A percentile compares a stretch with the other conserved stretches of the same genome.
Evolutionary conservation across 306 rosid genomes (phyloP).

Genomic region (Fragaria vesca): DNA sequence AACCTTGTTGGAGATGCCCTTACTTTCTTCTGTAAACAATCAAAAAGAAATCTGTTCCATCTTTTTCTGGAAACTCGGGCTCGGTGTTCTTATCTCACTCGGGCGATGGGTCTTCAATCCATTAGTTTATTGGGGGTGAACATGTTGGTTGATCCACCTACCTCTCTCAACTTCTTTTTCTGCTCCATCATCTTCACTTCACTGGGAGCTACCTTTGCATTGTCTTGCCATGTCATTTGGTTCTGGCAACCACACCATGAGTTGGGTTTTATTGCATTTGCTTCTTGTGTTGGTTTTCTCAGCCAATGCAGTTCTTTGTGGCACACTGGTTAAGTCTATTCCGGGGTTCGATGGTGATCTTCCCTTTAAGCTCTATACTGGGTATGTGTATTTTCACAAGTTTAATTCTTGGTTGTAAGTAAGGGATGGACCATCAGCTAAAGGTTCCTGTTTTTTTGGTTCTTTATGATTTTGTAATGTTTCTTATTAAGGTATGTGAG

Average conservation of each 20-base stretch:
- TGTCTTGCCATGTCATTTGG: not conserved
- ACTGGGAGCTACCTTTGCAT: not conserved
- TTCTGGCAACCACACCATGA: not conserved
- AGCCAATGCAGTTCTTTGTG: not conserved
- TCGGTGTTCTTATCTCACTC: too few species aligned
- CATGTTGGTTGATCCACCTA: not conserved
- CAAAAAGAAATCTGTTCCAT: too few species aligned
- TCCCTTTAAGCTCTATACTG: slow-evolving; percentile 27
- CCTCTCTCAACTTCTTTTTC: not conserved
- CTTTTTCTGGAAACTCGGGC: too few species aligned
- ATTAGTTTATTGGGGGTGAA: too few species aligned
- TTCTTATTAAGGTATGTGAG: not conserved
- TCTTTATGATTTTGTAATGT: not conserved
- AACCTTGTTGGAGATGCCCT: too few species aligned
- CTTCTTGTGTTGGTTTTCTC: slow-evolving; percentile 16
- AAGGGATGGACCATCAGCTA: too few species aligned
- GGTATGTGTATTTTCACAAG: not conserved
- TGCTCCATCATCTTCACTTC: not conserved
- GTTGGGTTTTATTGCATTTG: slow-evolving; percentile 3
- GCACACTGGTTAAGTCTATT: slow-evolving; percentile 8
- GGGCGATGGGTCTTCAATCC: too few species aligned
- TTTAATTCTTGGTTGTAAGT: not conserved
- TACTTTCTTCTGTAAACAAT: too few species aligned
- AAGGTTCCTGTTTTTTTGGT: not conserved
- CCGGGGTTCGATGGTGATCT: slow-evolving; percentile 29